phyloP scores from a whole-genome alignment of 2,329 filamentous ascomycete genomes.

The Thelonectria olida region DNA sequence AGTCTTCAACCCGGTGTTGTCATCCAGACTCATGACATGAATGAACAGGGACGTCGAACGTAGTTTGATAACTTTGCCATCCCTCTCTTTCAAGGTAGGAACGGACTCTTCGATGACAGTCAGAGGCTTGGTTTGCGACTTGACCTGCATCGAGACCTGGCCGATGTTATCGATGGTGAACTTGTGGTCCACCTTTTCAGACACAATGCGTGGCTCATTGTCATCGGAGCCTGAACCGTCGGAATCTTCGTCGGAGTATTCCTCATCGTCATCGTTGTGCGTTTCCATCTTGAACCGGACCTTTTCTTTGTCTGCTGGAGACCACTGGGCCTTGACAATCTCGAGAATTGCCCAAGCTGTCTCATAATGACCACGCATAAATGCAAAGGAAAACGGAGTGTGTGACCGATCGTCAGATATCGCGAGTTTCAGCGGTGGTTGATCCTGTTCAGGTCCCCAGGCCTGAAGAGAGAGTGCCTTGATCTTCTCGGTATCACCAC shows the following conservation, averaged over 20 bases:
- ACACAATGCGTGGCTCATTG: constrained; percentile 55
- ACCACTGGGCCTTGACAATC: constrained; percentile 75
- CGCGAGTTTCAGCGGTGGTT: constrained; percentile 71
- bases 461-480: constrained; percentile 69
- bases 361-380: constrained; percentile 70
- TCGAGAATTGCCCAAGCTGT: constrained; percentile 74
- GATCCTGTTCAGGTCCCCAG: constrained; percentile 63
- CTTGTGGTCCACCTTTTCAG: constrained; percentile 68
- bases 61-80: constrained; percentile 35
- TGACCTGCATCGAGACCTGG: constrained; percentile 73
- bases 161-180: constrained; percentile 83
- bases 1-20: constrained; percentile 62
- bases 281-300: constrained; percentile 58
- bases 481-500: constrained; percentile 72
- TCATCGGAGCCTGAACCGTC: constrained; percentile 45
- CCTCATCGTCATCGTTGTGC: constrained; percentile 46
- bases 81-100: constrained; percentile 44
- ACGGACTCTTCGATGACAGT: constrained; percentile 56
- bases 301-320: constrained; percentile 61
- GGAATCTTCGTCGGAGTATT: constrained; percentile 51
- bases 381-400: constrained; percentile 74
- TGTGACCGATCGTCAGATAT: constrained; percentile 61
- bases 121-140: constrained; percentile 68
- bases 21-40: constrained; percentile 61
- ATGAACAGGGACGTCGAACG: constrained; percentile 44